Base-by-base conservation (phyloP, 768 basidiomycete species). In the Strobilomyces dryophilus region DNA sequence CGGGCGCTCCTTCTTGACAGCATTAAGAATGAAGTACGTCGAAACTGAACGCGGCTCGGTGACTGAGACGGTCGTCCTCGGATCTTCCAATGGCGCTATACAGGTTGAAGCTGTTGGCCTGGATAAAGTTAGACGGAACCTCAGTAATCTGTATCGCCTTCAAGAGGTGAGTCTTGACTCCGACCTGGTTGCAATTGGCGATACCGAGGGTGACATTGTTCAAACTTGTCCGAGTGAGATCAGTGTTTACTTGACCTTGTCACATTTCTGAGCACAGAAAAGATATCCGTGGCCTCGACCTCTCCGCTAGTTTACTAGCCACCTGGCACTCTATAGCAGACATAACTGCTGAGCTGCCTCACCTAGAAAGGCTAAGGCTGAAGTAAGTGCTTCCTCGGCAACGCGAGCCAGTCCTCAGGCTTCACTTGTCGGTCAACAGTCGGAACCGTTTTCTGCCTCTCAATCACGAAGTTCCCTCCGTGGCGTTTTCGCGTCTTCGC, bases 81-180 rank as follows among this genome's bases (percentile, higher is more conserved):
- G 92, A 27, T 91, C 90, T 2, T 95, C 94, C 21, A 78, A 81
- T 47, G 88, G 89, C 27, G 76, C 81, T 5, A 94, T 98, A 58
- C 75, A 87, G 58, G 90, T 98, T 12, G 89, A 95, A 68, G 92
- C 90, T 5, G 88, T 93, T 4, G 79, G 82, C 42, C 73, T 97
- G 26, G 85, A 90, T 63, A 90, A 85, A 65, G 82, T 97, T 52
- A 79, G 87, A 62, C 71, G 73, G 26, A 87, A 86, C 43, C 77
- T 95, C 26, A 74, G 85, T 5, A 73, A 81, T 49, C 70, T 98
- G 18, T 76, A 78, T 44, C 76, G 76, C 17, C 74, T 98, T 46
- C 81, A 82, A 49, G 87, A 93, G 66, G 81, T 88, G 48, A 93
- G 94, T 54, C 73, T 97, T 27, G 89, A 95, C 63, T 76, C 74